A percentile compares a stretch with the other conserved stretches of the same genome.
Conservation (phyloP, 2,329 filamentous ascomycete genomes). For the Colletotrichum sojae region DNA sequence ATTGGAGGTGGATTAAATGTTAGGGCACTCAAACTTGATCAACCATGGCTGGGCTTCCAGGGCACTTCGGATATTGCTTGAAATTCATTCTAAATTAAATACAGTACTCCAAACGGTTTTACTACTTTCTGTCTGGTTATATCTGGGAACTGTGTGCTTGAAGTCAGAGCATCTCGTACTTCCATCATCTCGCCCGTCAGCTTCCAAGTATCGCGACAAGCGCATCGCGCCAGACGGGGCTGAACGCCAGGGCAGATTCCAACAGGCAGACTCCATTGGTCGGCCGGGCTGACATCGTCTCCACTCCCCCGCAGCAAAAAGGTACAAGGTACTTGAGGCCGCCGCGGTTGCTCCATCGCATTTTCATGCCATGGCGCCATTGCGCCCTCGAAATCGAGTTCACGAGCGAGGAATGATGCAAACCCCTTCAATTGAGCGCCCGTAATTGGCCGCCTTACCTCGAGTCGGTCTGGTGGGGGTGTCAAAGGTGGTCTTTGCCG, state of each 20-base stretch:
- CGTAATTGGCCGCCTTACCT: conserved; percentile 23
- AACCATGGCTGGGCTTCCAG: neutral
- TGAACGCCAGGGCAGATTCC: conserved; percentile 31
- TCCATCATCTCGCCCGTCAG: conserved; percentile 2
- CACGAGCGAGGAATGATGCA: conserved; percentile 21
- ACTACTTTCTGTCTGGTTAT: too few species aligned
- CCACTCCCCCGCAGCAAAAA: conserved; percentile 17
- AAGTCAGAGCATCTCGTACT: too few species aligned
- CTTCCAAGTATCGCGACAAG: conserved; percentile 7
- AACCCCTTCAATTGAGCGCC: neutral
- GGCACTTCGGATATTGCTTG: neutral
- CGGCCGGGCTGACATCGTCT: neutral
- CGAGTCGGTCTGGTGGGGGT: neutral
- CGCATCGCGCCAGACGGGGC: conserved; percentile 5
- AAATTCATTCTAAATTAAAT: too few species aligned
- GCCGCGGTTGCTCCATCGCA: conserved; percentile 25
- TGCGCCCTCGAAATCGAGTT: conserved; percentile 13
- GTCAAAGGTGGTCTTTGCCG: neutral
- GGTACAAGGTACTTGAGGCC: conserved; percentile 36
- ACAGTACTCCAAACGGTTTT: too few species aligned
- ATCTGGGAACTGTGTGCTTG: too few species aligned
- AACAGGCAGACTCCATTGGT: neutral
- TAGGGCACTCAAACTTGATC: neutral
- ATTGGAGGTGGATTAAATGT: conserved; percentile 26
- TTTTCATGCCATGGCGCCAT: conserved; percentile 16